These are phyloP conservation scores for Fraxinus paxiana DNA, from an alignment of 305 asterid species.

Conservation along the genomic window DNA sequence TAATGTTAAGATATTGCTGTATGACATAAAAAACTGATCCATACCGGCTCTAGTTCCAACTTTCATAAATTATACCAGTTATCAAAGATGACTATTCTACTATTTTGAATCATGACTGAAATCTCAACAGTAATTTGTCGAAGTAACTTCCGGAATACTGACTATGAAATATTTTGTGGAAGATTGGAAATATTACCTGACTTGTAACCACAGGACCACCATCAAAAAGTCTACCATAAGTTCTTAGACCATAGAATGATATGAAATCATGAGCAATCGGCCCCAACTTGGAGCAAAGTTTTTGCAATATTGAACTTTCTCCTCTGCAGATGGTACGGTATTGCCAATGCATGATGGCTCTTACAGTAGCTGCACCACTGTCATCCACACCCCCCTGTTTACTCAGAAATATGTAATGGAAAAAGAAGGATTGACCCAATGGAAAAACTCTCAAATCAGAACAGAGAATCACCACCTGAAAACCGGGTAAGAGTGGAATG, in stretches of 20 bases:
- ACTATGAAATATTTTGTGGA: neutral
- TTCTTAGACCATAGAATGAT: constrained; percentile 84
- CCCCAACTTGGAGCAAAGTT: constrained; percentile 67
- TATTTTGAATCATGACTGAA: neutral
- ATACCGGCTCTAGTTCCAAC: neutral
- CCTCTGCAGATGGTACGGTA: constrained; percentile 85
- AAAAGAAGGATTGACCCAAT: constrained; percentile 1
- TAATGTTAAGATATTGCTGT: neutral
- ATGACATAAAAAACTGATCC: neutral
- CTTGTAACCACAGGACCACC: constrained; percentile 70
- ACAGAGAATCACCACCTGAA: constrained; percentile 56
- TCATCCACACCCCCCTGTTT: constrained; percentile 93
- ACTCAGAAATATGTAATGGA: constrained; percentile 17
- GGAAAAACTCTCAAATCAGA: constrained; percentile 12
- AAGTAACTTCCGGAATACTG: neutral
- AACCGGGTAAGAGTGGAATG: constrained; percentile 91
- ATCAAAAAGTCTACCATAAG: constrained; percentile 64
- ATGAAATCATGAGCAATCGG: constrained; percentile 60
- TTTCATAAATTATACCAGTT: neutral
- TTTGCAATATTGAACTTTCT: constrained; percentile 69
- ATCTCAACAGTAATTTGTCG: neutral
- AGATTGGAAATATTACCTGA: constrained; percentile 50
- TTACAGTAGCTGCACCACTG: constrained; percentile 87
- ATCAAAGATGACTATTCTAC: neutral
- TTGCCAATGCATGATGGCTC: constrained; percentile 98